These are phyloP conservation scores for Solanum hybrid DNA, from an alignment of 305 asterid species.

Conservation along the genomic window DNA sequence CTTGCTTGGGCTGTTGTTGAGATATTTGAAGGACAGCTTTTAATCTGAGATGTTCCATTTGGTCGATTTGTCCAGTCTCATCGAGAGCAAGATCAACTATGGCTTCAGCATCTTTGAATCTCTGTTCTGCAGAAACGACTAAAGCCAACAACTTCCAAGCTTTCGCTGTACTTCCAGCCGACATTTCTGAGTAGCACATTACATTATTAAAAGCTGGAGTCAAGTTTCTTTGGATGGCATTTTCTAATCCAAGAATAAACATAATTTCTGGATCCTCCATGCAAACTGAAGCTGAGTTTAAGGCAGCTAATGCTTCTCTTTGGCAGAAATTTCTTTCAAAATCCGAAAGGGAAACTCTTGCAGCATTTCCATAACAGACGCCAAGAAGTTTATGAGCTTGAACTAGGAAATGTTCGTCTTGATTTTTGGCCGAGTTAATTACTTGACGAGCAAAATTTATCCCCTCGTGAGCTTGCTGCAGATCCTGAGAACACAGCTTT, in stretches of 20 bases:
- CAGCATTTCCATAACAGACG: slow-evolving; percentile 65
- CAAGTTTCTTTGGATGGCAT: slow-evolving; percentile 65
- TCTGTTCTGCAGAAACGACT: slow-evolving; percentile 72
- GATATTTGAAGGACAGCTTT: slow-evolving; percentile 70
- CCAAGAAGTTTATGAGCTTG: slow-evolving; percentile 73
- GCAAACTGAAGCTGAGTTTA: slow-evolving; percentile 25
- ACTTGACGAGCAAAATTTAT: slow-evolving; percentile 40
- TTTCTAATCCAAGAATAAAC: slow-evolving; percentile 52
- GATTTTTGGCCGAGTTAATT: slow-evolving; percentile 21
- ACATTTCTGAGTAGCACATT: slow-evolving; percentile 41
- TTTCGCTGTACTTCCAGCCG: slow-evolving; percentile 40
- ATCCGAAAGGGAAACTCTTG: slow-evolving; percentile 55
- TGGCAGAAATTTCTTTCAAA: slow-evolving; percentile 40
- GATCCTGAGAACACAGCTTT: slow-evolving; percentile 56
- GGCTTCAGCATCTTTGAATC: slow-evolving; percentile 60
- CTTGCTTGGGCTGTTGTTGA: slow-evolving; percentile 68
- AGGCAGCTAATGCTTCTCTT: slow-evolving; percentile 39
- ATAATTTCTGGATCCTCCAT: slow-evolving; percentile 47
- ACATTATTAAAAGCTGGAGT: slow-evolving; percentile 45
- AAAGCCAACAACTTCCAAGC: slow-evolving; percentile 75
- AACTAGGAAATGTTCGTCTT: slow-evolving; percentile 36
- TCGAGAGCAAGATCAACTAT: slow-evolving; percentile 68
- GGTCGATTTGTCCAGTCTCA: slow-evolving; percentile 54
- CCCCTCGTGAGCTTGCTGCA: slow-evolving; percentile 39
- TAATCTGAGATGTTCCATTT: slow-evolving; percentile 56